Evolutionary conservation across 495 filamentous ascomycete genomes (phyloP), one percentile per base, ranked within the genome.

Genomic region (Penicillium lividum): DNA sequence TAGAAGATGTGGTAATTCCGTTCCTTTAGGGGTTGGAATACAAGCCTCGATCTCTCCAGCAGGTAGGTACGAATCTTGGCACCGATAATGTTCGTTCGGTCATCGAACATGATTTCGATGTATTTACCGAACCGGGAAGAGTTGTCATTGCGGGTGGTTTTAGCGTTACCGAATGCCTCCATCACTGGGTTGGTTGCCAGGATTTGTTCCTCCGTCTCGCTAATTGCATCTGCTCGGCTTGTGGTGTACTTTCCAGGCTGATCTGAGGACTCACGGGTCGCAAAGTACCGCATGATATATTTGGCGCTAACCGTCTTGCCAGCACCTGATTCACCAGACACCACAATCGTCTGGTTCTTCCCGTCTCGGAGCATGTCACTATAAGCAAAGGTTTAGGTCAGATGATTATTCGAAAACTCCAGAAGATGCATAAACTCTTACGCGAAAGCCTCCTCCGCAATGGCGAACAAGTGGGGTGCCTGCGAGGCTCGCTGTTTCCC

Each of bases 281-380:
- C 95, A 75, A 99, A 99, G 77, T 99, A 99, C 66, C 94, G 82
- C 94, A 99, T 99, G 68, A 99, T 98, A 72, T 99, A 99, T 73
- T 99, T 99, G 40, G 94, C 94, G 73, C 95, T 98, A 68, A 99
- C 94, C 0, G 94, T 99, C 75, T 99, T 99, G 55, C 94, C 94
- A 56, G 94, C 94, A 79, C 94, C 94, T 47, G 94, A 99, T 75
- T 99, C 94, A 66, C 94, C 94, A 16, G 95, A 98, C 5, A 99
- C 94, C 53, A 99, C 94, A 53, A 99, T 93, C 34, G 94, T 99
- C 77, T 99, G 94, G 73, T 99, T 99, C 70, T 91, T 92, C 48
- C 82, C 81, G 74, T 97, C 93, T 40, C 95, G 90, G 66, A 99
- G 75, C 94, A 99, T 99, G 77, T 98, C 95, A 70, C 92, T 96